Conservation (phyloP, 495 filamentous ascomycete genomes). For the Lasiosphaeriaceae sp. region DNA sequence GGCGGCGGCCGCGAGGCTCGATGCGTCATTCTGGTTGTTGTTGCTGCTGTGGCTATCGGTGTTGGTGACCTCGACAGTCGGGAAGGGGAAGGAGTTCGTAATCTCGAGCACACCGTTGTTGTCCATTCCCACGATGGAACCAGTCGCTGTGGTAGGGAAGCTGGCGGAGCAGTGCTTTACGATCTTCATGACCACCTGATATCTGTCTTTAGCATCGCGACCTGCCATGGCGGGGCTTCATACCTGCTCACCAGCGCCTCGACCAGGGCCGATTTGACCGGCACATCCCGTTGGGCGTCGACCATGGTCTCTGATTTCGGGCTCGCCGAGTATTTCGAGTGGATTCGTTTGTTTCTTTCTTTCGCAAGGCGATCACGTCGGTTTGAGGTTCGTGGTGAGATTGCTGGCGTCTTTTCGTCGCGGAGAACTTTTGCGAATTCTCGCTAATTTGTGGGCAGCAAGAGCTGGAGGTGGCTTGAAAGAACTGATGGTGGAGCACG, state of each 20-base stretch:
- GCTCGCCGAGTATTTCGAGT: background rate
- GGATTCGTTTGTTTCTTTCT: background rate
- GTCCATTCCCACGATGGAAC: constrained; percentile 91
- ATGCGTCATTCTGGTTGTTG: constrained; percentile 65
- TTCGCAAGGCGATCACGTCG: background rate
- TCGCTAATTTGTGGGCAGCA: constrained; percentile 34
- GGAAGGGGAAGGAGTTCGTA: constrained; percentile 95
- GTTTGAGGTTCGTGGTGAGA: background rate
- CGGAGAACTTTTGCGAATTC: constrained; percentile 20
- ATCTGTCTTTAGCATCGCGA: constrained; percentile 13
- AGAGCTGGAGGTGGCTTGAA: constrained; percentile 1
- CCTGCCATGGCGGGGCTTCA: constrained; percentile 20
- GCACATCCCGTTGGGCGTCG: constrained; percentile 52
- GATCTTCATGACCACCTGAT: constrained; percentile 91
- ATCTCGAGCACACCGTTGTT: constrained; percentile 76
- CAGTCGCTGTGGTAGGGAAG: constrained; percentile 87
- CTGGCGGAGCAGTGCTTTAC: constrained; percentile 84
- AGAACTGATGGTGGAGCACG: background rate
- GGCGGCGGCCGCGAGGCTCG: constrained; percentile 78
- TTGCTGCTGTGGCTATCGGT: constrained; percentile 52
- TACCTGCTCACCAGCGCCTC: constrained; percentile 64
- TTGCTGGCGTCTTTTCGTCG: constrained; percentile 1
- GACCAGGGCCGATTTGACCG: constrained; percentile 76
- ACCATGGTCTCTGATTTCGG: constrained; percentile 33
- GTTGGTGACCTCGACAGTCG: constrained; percentile 68